Percentiles rank a stretch among this genome's conserved stretches.
Evolutionary conservation across 176 grass and related monocot species (phyloP).

Genomic region (Triticum turgidum): DNA sequence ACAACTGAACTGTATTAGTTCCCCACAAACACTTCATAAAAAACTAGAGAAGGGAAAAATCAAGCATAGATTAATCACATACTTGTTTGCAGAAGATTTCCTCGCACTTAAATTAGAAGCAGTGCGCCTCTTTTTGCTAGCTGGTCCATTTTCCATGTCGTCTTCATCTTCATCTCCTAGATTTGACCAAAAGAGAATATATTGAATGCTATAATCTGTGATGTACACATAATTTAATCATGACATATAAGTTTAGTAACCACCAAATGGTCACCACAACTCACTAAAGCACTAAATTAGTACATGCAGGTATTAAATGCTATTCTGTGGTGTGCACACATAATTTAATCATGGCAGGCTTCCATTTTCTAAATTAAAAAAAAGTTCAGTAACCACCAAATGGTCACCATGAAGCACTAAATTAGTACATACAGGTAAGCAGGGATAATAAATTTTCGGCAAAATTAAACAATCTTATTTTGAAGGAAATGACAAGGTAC

Average conservation of each 20-base stretch:
- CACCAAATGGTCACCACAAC: not conserved
- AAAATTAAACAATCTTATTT: slow-evolving; percentile 17
- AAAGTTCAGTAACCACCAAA: slow-evolving; percentile 4
- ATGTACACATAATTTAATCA: slow-evolving; percentile 28
- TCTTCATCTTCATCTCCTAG: slow-evolving; percentile 90
- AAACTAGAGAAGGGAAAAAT: slow-evolving; percentile 13
- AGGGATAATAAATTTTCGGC: not conserved
- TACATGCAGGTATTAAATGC: not conserved
- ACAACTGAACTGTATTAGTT: slow-evolving; percentile 33
- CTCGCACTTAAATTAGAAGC: slow-evolving; percentile 54
- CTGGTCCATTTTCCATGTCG: slow-evolving; percentile 63
- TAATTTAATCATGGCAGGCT: not conserved
- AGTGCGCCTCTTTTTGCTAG: slow-evolving; percentile 81
- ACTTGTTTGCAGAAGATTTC: slow-evolving; percentile 83
- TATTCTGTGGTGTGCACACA: not conserved
- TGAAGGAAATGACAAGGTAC: slow-evolving; percentile 8
- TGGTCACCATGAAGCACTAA: not conserved
- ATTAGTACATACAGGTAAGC: slow-evolving; percentile 21
- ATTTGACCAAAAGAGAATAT: slow-evolving; percentile 36
- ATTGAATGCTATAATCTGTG: not conserved
- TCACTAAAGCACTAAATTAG: slow-evolving; percentile 23
- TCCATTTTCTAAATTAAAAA: not conserved
- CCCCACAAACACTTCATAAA: not conserved
- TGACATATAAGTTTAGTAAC: not conserved
- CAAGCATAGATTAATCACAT: slow-evolving; percentile 25